phyloP scores from a whole-genome alignment of 257 asterid species.

The Avicennia marina region DNA sequence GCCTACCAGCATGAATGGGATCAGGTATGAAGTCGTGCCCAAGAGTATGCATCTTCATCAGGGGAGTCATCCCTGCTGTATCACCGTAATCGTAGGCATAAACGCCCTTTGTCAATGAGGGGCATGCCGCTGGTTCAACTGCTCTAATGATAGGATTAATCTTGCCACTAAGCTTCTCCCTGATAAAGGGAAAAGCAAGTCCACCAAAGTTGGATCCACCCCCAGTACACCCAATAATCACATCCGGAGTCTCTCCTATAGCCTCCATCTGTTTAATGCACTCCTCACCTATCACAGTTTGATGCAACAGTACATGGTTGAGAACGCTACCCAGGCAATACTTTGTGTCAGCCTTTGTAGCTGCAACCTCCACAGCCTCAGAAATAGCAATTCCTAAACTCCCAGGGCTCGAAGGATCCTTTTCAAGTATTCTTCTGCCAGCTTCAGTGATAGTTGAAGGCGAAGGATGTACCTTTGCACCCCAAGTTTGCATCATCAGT shows the following conservation, averaged over 20 bases:
- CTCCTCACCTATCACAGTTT: slow-evolving; percentile 89
- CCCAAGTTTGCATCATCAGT: slow-evolving; percentile 97
- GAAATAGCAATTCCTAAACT: slow-evolving; percentile 96
- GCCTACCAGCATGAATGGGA: slow-evolving; percentile 85
- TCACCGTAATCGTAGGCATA: slow-evolving; percentile 94
- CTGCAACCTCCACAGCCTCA: slow-evolving; percentile 94
- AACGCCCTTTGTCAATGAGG: slow-evolving; percentile 82
- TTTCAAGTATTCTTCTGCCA: slow-evolving; percentile 54
- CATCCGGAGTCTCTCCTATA: slow-evolving; percentile 78
- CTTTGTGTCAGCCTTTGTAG: slow-evolving; percentile 50
- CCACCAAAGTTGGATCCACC: slow-evolving; percentile 96
- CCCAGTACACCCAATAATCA: slow-evolving; percentile 91
- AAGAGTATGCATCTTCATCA: slow-evolving; percentile 98
- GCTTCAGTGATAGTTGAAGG: slow-evolving; percentile 71
- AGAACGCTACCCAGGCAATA: slow-evolving; percentile 94
- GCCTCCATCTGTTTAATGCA: slow-evolving; percentile 90
- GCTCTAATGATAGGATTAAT: slow-evolving; percentile 70
- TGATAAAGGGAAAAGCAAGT: slow-evolving; percentile 79
- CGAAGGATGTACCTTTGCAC: slow-evolving; percentile 94
- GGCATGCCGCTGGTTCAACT: slow-evolving; percentile 94
- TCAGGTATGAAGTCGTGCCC: slow-evolving; percentile 93
- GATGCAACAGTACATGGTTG: slow-evolving; percentile 85
- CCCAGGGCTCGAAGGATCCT: slow-evolving; percentile 76
- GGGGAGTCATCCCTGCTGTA: slow-evolving; percentile 92
- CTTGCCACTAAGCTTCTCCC: slow-evolving; percentile 79